Conservation (phyloP, 148 eudicot species). For the Rhododendron simsii region DNA sequence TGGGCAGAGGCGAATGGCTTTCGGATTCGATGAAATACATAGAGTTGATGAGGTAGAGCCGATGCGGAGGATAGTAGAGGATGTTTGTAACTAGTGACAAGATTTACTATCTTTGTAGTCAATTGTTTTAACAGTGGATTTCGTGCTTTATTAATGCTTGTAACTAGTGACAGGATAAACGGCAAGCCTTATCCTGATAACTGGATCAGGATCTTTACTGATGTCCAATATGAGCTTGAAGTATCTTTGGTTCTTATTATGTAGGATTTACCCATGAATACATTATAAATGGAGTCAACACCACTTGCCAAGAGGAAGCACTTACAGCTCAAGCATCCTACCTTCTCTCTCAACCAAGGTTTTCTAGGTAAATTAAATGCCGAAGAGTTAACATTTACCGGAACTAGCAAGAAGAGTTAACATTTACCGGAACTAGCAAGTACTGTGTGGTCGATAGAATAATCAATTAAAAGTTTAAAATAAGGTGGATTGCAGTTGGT, state of each 20-base stretch:
- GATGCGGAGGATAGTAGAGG: no score
- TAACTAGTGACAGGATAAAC: conserved; percentile 19
- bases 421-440: not conserved
- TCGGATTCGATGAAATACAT: no score
- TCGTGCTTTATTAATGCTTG: no score
- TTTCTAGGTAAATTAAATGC: not conserved
- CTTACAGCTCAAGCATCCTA: not conserved
- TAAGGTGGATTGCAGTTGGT: not conserved
- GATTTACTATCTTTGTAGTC: no score
- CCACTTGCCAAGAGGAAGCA: not conserved
- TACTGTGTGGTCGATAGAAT: not conserved
- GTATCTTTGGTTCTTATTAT: conserved; percentile 44
- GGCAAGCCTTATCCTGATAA: conserved; percentile 99
- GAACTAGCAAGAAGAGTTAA: not conserved
- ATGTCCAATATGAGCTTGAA: conserved; percentile 85
- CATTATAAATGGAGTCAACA: not conserved
- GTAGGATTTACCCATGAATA: not conserved
- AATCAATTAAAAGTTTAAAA: not conserved
- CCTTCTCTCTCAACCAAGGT: not conserved
- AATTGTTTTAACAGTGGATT: no score
- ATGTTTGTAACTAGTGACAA: no score
- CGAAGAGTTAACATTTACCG: not conserved
- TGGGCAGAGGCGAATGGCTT: no score
- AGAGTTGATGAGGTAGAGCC: no score
- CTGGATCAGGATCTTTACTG: conserved; percentile 97